phyloP scores from a whole-genome alignment of 495 filamentous ascomycete genomes.

The Xylaria cubensis region DNA sequence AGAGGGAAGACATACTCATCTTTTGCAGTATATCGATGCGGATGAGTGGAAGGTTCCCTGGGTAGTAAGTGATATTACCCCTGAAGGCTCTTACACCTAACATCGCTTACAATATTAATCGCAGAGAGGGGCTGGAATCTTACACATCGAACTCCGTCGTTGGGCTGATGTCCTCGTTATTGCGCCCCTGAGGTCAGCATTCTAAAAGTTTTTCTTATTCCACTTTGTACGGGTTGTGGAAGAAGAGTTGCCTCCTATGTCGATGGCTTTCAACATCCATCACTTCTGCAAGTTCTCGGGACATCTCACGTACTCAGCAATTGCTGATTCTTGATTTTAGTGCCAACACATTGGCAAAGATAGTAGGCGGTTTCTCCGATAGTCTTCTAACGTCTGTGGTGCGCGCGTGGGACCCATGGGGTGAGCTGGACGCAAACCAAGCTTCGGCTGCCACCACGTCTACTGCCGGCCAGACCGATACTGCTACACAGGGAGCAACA shows the following conservation, averaged over 20 bases:
- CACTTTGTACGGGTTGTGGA: too few species aligned
- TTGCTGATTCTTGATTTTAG: constrained; percentile 35
- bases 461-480: background rate
- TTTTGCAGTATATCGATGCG: constrained; percentile 65
- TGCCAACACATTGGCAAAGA: constrained; percentile 84
- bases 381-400: constrained; percentile 74
- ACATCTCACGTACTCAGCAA: background rate
- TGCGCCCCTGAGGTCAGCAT: constrained; percentile 62
- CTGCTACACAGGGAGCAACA: background rate
- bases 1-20: background rate
- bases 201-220: background rate
- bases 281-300: background rate
- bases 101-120: constrained; percentile 5
- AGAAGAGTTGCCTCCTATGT: background rate
- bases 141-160: constrained; percentile 84
- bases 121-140: constrained; percentile 65
- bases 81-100: background rate
- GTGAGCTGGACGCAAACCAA: constrained; percentile 55
- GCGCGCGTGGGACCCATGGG: constrained; percentile 87
- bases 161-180: constrained; percentile 80
- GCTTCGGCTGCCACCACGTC: background rate
- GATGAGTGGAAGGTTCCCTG: constrained; percentile 83
- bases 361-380: constrained; percentile 70
- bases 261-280: background rate
- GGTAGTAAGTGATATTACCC: constrained; percentile 37